Evolutionary conservation across 768 basidiomycete species (phyloP).

Genomic region (Leccinum variicolor): DNA sequence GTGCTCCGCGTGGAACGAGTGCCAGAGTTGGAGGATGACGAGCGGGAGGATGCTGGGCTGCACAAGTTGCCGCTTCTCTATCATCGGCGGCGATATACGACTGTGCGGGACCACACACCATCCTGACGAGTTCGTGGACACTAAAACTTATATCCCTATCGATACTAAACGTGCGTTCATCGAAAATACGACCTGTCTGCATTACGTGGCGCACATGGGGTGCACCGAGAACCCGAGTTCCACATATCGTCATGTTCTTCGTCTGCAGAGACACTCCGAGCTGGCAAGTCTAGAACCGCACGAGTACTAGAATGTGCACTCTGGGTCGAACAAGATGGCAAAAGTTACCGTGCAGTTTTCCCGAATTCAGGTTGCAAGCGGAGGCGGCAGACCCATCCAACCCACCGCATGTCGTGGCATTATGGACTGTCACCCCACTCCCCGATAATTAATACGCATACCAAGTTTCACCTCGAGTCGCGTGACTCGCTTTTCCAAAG

Average conservation of each 20-base stretch:
- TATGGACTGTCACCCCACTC: not conserved
- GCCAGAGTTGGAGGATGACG: constrained; percentile 16
- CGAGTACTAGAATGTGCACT: not conserved
- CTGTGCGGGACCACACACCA: constrained; percentile 33
- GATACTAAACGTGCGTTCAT: constrained; percentile 3
- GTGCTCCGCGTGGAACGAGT: constrained; percentile 61
- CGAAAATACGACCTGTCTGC: constrained; percentile 4
- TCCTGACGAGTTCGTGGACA: not conserved
- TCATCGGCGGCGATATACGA: constrained; percentile 58
- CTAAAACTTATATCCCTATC: not conserved
- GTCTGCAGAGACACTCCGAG: not conserved
- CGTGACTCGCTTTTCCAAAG: no score
- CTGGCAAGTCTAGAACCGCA: not conserved
- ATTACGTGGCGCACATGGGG: not conserved
- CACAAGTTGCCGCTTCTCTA: constrained; percentile 59
- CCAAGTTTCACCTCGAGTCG: no score
- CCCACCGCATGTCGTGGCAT: no score
- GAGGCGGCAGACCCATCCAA: not conserved
- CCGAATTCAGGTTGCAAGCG: not conserved
- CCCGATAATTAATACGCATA: no score
- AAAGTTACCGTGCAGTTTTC: no score
- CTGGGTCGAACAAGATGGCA: not conserved
- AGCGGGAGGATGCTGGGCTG: constrained; percentile 11
- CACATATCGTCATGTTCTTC: not conserved
- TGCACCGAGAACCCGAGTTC: not conserved